Conservation (phyloP, 805 yeast genomes). For the Yarrowia osloensis region DNA sequence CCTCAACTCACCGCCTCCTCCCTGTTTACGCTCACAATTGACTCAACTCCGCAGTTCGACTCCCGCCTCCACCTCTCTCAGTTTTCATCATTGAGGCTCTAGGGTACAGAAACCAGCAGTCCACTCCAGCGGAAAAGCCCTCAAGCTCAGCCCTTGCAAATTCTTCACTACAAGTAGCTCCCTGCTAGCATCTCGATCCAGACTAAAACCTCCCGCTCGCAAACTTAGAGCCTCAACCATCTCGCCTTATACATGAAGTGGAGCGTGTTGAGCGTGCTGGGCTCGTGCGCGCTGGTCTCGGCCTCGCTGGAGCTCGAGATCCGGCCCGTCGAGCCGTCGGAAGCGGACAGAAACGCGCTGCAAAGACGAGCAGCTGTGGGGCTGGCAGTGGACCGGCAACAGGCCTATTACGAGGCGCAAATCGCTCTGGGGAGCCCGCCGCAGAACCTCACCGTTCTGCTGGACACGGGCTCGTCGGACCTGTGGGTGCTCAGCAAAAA, state of each 20-base stretch:
- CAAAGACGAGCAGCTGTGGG: not conserved
- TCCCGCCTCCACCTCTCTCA: not conserved
- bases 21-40: no score
- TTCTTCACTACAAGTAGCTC: no score
- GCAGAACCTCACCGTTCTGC: slow-evolving; percentile 1
- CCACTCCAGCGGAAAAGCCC: no score
- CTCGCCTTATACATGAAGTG: not conserved
- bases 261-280: not conserved
- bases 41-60: not conserved
- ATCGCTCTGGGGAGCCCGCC: not conserved
- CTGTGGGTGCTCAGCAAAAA: slow-evolving; percentile 3
- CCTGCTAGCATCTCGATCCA: no score
- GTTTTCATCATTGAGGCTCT: no score
- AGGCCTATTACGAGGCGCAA: not conserved
- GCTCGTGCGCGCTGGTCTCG: not conserved
- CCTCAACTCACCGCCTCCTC: no score
- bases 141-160: no score
- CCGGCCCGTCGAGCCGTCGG: not conserved
- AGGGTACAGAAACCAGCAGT: no score
- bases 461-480: slow-evolving; percentile 14
- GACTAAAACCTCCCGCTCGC: not conserved
- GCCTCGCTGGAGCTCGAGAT: not conserved
- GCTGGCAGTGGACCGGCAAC: not conserved
- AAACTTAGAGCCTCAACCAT: not conserved
- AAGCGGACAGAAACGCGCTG: not conserved